A percentile compares a stretch with the other conserved stretches of the same genome.
These are phyloP conservation scores for Termitomyces sp. DNA, from an alignment of 768 basidiomycete species.

Conservation along the genomic window DNA sequence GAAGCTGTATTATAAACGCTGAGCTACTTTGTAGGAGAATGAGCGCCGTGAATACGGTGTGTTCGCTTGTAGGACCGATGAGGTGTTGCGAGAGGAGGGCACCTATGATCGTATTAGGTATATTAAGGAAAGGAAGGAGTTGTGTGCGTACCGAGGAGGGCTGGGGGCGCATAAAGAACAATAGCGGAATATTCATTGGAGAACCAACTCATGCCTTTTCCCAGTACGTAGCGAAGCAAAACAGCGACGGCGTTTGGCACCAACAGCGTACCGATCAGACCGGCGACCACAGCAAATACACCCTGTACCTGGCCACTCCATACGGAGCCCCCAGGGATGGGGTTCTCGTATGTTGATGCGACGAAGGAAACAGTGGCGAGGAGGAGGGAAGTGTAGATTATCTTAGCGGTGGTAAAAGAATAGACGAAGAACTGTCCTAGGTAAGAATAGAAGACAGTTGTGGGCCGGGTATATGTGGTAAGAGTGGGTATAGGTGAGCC, in stretches of 20 bases:
- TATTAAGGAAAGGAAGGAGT: neutral
- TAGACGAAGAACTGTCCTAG: constrained; percentile 69
- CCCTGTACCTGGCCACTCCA: constrained; percentile 38
- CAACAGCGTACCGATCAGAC: constrained; percentile 52
- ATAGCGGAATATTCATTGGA: constrained; percentile 59
- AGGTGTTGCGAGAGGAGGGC: constrained; percentile 57
- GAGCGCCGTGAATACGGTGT: constrained; percentile 51
- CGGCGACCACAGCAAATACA: constrained; percentile 40
- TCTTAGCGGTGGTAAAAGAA: constrained; percentile 64
- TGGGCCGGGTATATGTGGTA: constrained; percentile 45
- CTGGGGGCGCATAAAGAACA: constrained; percentile 69
- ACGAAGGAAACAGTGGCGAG: constrained; percentile 41
- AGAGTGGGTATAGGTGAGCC: constrained; percentile 66
- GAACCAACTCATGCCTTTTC: constrained; percentile 85
- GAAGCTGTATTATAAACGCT: constrained; percentile 55
- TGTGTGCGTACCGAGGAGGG: constrained; percentile 49
- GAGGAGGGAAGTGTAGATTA: constrained; percentile 53
- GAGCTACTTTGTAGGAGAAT: constrained; percentile 53
- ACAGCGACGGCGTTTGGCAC: constrained; percentile 68
- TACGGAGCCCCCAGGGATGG: constrained; percentile 26
- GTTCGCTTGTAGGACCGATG: constrained; percentile 50
- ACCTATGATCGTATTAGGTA: constrained; percentile 32
- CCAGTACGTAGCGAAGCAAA: constrained; percentile 55
- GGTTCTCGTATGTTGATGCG: constrained; percentile 25
- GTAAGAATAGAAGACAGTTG: constrained; percentile 74